Conservation (phyloP, 495 filamentous ascomycete species). For the Penicillium goetzii region DNA sequence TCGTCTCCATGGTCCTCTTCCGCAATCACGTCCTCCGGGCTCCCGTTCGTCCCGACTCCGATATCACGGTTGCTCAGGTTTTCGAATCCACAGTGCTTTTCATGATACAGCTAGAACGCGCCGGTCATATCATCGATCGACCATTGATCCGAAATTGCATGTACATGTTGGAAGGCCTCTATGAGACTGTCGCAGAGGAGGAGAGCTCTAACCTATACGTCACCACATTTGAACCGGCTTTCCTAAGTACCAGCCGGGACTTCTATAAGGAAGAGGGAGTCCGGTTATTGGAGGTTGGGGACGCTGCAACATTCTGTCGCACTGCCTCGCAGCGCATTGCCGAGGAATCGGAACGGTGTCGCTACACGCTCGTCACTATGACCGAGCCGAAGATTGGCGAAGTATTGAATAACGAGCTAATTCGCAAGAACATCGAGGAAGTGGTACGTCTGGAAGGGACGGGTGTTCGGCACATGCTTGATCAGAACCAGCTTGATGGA, state of each 20-base stretch:
- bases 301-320: constrained; percentile 84
- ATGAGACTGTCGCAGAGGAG: constrained; percentile 76
- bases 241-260: constrained; percentile 65
- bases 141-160: constrained; percentile 79
- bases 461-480: constrained; percentile 87
- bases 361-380: constrained; percentile 70
- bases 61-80: constrained; percentile 62
- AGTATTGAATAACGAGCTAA: constrained; percentile 81
- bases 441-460: constrained; percentile 83
- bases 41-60: constrained; percentile 47
- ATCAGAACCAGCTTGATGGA: constrained; percentile 80
- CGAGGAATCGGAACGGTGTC: constrained; percentile 82
- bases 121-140: constrained; percentile 87
- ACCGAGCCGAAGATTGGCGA: constrained; percentile 74
- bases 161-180: constrained; percentile 89
- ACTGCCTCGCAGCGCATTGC: constrained; percentile 70
- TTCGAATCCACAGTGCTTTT: constrained; percentile 84
- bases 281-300: constrained; percentile 70
- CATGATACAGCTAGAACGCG: constrained; percentile 88
- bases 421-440: constrained; percentile 73
- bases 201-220: constrained; percentile 78
- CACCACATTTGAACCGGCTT: constrained; percentile 78
- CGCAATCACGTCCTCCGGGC: constrained; percentile 77
- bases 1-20: constrained; percentile 82
- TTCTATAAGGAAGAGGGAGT: constrained; percentile 82